Evolutionary conservation across 331 rosid species (phyloP), one percentile per base, ranked within the genome.

Genomic region (Acacia pycnantha): DNA sequence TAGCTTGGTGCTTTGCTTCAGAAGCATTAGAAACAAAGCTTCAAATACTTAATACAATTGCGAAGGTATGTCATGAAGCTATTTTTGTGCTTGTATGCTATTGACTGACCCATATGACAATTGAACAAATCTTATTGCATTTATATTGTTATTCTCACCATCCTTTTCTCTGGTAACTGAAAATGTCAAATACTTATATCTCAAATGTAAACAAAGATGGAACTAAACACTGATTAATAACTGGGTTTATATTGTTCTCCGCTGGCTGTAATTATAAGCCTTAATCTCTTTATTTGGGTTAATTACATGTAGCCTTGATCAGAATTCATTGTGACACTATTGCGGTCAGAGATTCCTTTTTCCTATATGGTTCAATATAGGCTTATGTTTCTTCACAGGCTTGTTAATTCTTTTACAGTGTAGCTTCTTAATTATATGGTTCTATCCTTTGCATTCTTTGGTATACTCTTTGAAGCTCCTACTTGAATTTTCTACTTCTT

Each of bases 21-120:
- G 99, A 96, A 91, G 97, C 89, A 50, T 77, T 83, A 77, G 97
- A 94, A 83, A 83, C 98, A 62, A 96, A 94, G 90, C 94, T 94
- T 86, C 99, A 96, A 89, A 96, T 92, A 83, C 95, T 94, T 70
- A 94, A 91, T 84, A 87, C 97, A 48, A 80, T 82, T 73, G 91
- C 84, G 69, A 96, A 94, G 99, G 99, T 96, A 88, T 78, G 71
- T 35, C 27, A 18, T 83, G 50, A 62, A 79, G 48, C 67, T 61
- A 70, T 56, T 50, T 2, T 65, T 79, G 48, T 50, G 7, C 29
- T 44, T 18, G 35, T 47, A 8, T 43, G 56, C 40, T 73, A 41
- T 41, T 54, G 65, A 19, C 58, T 68, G 85, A 69, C 77, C 44
- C 46, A 48, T 72, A 48, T 70, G 79, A 6, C 47, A 48, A 77